phyloP scores from a whole-genome alignment of 306 rosid genomes.

The Malus asiatica region DNA sequence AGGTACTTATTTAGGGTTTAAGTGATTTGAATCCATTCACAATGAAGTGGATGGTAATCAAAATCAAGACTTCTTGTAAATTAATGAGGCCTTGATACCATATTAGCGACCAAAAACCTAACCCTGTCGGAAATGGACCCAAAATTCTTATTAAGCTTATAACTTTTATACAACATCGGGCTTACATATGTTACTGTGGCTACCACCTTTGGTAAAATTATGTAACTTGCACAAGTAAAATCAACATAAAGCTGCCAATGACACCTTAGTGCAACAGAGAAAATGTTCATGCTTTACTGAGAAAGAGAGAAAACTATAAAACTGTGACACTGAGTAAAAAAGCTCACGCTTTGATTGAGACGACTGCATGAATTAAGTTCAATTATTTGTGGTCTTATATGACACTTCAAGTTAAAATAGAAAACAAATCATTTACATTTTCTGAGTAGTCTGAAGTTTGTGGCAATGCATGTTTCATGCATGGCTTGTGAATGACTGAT shows the following conservation, averaged over 20 bases:
- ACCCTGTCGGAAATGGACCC: not conserved
- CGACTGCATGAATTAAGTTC: not conserved
- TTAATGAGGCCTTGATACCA: too few species aligned
- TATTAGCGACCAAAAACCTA: not conserved
- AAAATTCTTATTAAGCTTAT: not conserved
- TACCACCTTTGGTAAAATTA: not conserved
- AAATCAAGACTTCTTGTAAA: not conserved
- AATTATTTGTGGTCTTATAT: not conserved
- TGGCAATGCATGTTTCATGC: conserved; percentile 4
- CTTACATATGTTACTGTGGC: not conserved
- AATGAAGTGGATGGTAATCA: not conserved
- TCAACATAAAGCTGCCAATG: not conserved
- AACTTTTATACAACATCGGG: not conserved
- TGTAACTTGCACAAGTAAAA: not conserved
- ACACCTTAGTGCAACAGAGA: conserved; percentile 1
- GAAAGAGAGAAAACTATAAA: not conserved
- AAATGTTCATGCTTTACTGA: not conserved
- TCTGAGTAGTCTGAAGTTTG: not conserved
- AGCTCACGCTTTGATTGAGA: not conserved
- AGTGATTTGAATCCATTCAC: too few species aligned
- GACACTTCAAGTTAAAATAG: not conserved
- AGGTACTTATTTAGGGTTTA: not conserved
- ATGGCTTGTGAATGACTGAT: not conserved
- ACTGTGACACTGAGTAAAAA: not conserved
- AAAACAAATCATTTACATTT: not conserved